Evolutionary conservation across 2,329 filamentous ascomycete genomes (phyloP), one percentile per base, ranked within the genome.

Genomic region (Penicillium griseofulvum): DNA sequence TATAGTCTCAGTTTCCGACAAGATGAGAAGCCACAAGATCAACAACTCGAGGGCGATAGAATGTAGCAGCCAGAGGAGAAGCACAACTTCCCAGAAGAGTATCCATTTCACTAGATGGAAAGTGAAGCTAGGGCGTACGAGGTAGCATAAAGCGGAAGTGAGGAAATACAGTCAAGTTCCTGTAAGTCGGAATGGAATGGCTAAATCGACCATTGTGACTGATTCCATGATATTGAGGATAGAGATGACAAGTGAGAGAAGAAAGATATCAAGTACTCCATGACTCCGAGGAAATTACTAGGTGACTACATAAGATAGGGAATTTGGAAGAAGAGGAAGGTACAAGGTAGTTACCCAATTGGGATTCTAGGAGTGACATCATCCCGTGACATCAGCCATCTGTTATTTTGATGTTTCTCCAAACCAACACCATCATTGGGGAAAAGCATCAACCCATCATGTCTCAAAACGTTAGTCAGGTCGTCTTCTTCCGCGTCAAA

Each of bases 401-500:
- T 16, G 37, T 42, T 42, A 43, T 49, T 34, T 50, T 24, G 48
- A 31, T 34, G 12, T 33, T 10, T 31, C 11, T 24, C 19, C 38
- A 19, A 19, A 34, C 10, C 11, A 31, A 31, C 28, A 26, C n/a
- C 28, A 17, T 26, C 16, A 26, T 16, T 36, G 12, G 11, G 11
- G 14, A 24, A 34, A 29, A 16, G 10, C 5, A 33, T 24, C 22
- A 61, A 42, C 38, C 42, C 22, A 59, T 7, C 14, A 71, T 72
- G 68, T 54, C 67, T 31, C 56, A 57, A 49, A 44, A 49, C 8
- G 63, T 70, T 60, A 69, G 61, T 46, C 68, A 76, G 61, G 67
- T 76, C 54, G 62, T 74, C 54, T 72, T 68, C 55, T 70, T 76
- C 65, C 68, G 68, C 26, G 52, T 74, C 31, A 74, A 71, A 60